Evolutionary conservation across 179 eudicot species (phyloP), one percentile per base, ranked within the genome.

Genomic region (Beta lomatogona): DNA sequence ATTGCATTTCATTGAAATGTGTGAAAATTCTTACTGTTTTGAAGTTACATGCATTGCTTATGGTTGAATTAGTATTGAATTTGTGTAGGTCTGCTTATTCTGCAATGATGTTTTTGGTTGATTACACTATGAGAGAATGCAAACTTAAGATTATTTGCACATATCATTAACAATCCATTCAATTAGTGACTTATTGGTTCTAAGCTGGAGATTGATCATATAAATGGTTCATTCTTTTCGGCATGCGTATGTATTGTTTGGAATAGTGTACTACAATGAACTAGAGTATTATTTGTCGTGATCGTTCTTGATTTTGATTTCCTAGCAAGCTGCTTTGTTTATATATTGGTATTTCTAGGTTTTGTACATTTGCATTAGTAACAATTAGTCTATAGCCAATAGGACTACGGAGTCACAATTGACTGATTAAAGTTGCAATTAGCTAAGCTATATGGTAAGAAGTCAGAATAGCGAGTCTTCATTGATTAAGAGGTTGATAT

Each of bases 381-480:
- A 11, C 1, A 4, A 2, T 16, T 4, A 1, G 31, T 45, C 19
- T 36, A 6, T 3, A 52, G 14, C 45, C 44, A 7, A 41, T 53
- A 21, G 54, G 70, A 28, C 31, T 28, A 28, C 1, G 31, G 31
- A 64, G 53, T 64, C 22, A 12, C 46, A 46, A 28, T 14, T 63
- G 83, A 63, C 75, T 10, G n/a, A 71, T 21, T 19, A 60, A 25
- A 9, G 22, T 57, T 78, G 58, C 25, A 48, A 31, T 55, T 54
- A 73, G 36, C 54, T 59, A 22, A 28, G 22, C 66, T 31, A 52
- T 44, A 46, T 54, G 55, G 45, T 52, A 10, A 11, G 25, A 9
- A 71, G 5, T 82, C 50, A 2, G 55, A 79, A 28, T 74, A 0
- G 57, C 22, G 13, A 22, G 67, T 54, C 7, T 45, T 22, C 22